Percentiles rank a stretch among this genome's conserved stretches.
Conservation (phyloP, 2,329 filamentous ascomycete species). For the Sordariomycetes sp. region DNA sequence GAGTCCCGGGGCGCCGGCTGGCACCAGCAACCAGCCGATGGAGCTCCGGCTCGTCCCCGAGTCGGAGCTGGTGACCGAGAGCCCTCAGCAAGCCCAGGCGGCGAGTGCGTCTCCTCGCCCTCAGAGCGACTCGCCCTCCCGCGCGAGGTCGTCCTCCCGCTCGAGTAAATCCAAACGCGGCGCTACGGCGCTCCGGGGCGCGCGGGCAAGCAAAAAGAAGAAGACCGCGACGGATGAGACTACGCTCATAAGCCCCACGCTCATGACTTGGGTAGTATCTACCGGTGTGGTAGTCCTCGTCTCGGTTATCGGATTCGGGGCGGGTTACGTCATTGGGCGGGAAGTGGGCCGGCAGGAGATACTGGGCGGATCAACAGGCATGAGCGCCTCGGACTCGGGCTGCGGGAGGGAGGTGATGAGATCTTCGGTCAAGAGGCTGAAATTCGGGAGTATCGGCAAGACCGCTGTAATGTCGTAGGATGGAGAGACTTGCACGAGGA, state of each 20-base stretch:
- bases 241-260: constrained; percentile 29
- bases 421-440: constrained; percentile 38
- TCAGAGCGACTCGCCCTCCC: constrained; percentile 16
- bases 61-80: constrained; percentile 41
- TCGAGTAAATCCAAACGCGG: constrained; percentile 31
- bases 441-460: constrained; percentile 41
- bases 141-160: constrained; percentile 17
- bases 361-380: constrained; percentile 23
- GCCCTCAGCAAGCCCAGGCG: constrained; percentile 7
- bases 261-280: constrained; percentile 54
- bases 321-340: constrained; percentile 56
- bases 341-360: constrained; percentile 55
- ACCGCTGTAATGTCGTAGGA: constrained; percentile 26
- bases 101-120: constrained; percentile 11
- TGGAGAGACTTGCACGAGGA: not conserved
- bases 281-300: constrained; percentile 59
- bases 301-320: constrained; percentile 58
- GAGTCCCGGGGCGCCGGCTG: constrained; percentile 22
- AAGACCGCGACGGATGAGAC: constrained; percentile 32
- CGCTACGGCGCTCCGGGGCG: constrained; percentile 18
- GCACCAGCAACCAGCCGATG: constrained; percentile 41
- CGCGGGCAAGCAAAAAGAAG: constrained; percentile 34
- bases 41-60: constrained; percentile 50
- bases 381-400: constrained; percentile 33
- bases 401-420: constrained; percentile 44